Evolutionary conservation across 176 grass and related monocot genomes (phyloP).

Genomic region (Thinopyrum elongatum): DNA sequence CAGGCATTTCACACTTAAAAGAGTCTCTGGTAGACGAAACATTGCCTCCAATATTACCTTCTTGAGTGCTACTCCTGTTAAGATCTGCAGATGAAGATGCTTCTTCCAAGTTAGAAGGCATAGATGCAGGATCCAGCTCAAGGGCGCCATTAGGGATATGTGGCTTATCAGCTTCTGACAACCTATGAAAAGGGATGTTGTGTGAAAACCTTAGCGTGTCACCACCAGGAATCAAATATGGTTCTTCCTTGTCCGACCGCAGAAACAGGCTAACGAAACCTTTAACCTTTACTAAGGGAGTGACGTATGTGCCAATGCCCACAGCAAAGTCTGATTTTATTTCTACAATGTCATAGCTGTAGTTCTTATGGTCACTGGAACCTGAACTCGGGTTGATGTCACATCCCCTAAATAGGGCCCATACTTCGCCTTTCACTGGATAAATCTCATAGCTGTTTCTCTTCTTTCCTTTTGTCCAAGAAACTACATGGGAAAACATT

Average conservation of each 20-base stretch:
- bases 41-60: background rate
- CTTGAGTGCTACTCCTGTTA: slow-evolving; percentile 6
- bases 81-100: slow-evolving; percentile 35
- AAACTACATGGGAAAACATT: slow-evolving; percentile 71
- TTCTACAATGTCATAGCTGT: slow-evolving; percentile 63
- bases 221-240: slow-evolving; percentile 49
- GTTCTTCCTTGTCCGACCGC: slow-evolving; percentile 27
- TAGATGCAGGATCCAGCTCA: slow-evolving; percentile 71
- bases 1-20: background rate
- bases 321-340: slow-evolving; percentile 48
- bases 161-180: slow-evolving; percentile 37
- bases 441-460: slow-evolving; percentile 56
- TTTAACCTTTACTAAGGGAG: slow-evolving; percentile 56
- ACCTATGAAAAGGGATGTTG: slow-evolving; percentile 48
- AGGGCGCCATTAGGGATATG: slow-evolving; percentile 47
- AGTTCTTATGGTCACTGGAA: slow-evolving; percentile 23
- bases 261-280: slow-evolving; percentile 61
- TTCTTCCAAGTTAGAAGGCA: slow-evolving; percentile 46
- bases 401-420: slow-evolving; percentile 59
- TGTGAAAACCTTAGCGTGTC: slow-evolving; percentile 71
- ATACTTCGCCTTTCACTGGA: slow-evolving; percentile 74
- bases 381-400: slow-evolving; percentile 31
- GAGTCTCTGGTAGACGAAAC: slow-evolving; percentile 11
- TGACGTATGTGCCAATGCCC: slow-evolving; percentile 33
- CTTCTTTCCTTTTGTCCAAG: slow-evolving; percentile 46